Evolutionary conservation across 163 green algal genomes (phyloP), one percentile per base, ranked within the genome.

Genomic region (Scenedesmus sp.): DNA sequence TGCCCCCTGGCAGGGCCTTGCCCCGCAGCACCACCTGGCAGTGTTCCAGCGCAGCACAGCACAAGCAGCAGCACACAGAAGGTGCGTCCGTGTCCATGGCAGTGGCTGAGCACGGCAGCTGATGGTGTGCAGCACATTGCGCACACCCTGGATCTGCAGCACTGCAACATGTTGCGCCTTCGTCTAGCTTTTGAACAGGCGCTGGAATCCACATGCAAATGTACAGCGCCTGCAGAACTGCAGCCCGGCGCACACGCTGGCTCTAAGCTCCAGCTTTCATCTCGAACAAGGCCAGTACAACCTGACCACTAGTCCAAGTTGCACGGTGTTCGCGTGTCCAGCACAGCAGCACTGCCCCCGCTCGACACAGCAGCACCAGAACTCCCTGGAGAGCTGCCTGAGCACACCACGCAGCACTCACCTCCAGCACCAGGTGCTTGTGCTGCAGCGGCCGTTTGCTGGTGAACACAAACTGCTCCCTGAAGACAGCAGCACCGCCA

Each of bases 401-500:
- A 92, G 81, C 81, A 86, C 88, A 13, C 51, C 89, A 56, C n/a
- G 56, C 72, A n/a, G 30, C 65, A 76, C 80, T 12, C 46, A 88
- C 83, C 89, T 89, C 89, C 3, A 92, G n/a, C 3, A 86, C 40
- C 1, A 92, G 35, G 35, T 42, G 61, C 82, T 90, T 86, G 49
- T 92, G 40, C 89, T 70, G 37, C 72, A 92, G 83, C 43, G 83
- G 89, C 46, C 82, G 89, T 44, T 85, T 86, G 16, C 68, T 79
- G 5, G 68, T 86, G 44, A 92, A 89, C 22, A 92, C 89, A 89
- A 92, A 92, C 56, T 85, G 49, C 82, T 89, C 89, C 2, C 70
- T 40, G 26, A 92, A 89, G 49, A 86, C 89, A 18, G 83, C 89
- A 43, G 56, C 72, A 2, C 89, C 88, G 2, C 88, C 88, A 6